These are phyloP conservation scores for Pachysolen tannophilus DNA, from an alignment of 805 yeast genomes.

Conservation along the genomic window DNA sequence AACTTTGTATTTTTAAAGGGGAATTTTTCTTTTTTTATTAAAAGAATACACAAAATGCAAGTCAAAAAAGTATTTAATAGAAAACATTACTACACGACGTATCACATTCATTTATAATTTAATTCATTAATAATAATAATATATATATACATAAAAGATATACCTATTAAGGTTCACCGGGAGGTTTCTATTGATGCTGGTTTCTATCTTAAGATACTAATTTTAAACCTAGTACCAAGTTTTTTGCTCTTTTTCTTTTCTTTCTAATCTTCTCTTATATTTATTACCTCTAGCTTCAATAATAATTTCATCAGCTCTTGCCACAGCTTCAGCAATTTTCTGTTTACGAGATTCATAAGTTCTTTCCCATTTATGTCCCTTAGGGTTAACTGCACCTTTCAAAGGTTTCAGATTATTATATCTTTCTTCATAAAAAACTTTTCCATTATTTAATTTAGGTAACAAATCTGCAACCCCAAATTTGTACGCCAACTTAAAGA, in stretches of 20 bases:
- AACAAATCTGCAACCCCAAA: slow-evolving; percentile 74
- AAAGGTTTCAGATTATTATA: slow-evolving; percentile 60
- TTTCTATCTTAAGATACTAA: too few species aligned
- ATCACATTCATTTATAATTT: too few species aligned
- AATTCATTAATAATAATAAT: too few species aligned
- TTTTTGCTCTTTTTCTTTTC: slow-evolving; percentile 26
- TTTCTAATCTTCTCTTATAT: slow-evolving; percentile 34
- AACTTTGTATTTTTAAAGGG: too few species aligned
- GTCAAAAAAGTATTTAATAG: too few species aligned
- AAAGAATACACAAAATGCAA: too few species aligned
- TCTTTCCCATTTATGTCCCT: slow-evolving; percentile 78
- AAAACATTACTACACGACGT: too few species aligned
- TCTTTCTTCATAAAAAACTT: slow-evolving; percentile 74
- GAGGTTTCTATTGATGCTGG: too few species aligned
- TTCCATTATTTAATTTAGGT: slow-evolving; percentile 54
- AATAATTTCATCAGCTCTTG: slow-evolving; percentile 58
- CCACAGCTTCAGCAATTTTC: slow-evolving; percentile 59
- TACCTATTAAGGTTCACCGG: too few species aligned
- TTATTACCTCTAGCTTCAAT: slow-evolving; percentile 54
- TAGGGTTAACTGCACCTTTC: slow-evolving; percentile 71
- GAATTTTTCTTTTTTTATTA: too few species aligned
- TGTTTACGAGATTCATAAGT: slow-evolving; percentile 48
- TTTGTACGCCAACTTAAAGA: slow-evolving; percentile 73
- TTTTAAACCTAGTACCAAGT: slow-evolving; percentile 33
- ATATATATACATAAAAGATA: too few species aligned